Evolutionary conservation across 2,329 filamentous ascomycete species (phyloP), one percentile per base, ranked within the genome.

Genomic region (Penicillium sp.): DNA sequence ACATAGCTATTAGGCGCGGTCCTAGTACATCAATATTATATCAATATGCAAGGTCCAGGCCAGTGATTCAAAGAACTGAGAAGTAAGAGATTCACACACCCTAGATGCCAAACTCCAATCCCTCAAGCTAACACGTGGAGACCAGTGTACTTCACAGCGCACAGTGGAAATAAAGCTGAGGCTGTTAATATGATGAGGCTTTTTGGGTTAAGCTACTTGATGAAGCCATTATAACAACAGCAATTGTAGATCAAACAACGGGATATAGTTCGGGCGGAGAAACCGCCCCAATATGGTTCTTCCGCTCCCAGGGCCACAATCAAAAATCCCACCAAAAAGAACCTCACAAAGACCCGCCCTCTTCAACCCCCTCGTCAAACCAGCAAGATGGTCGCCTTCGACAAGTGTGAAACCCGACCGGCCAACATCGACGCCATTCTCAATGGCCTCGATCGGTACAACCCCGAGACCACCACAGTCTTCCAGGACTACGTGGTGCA

Each of bases 391-490:
- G 68, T 71, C 64, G 78, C 86, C 59, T 90, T 89, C 81, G 93
- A 97, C 84, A 90, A 93, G 79, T 90, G 91, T 82, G 88, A 91
- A 70, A 91, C 96, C 79, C 85, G 95, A 77, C 93, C 95, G 69
- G 90, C 95, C 67, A 88, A 95, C 77, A 96, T 99, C 78, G 89
- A 91, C 74, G 84, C 81, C 77, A 97, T 99, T 73, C 91, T 99
- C 74, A 96, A 93, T 80, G 93, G 95, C 68, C 90, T 99, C 63
- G 95, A 99, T 79, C 86, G 95, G 73, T 99, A 99, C 83, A 99
- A 99, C 79, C 95, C 95, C 43, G 95, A 99, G 82, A 96, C 95
- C 51, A 96, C 96, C 49, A 86, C 86, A 61, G 84, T 90, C 65
- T 95, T 99, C 77, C 93, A 99, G 84, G 89, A 91, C 76, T 99